Evolutionary conservation across 495 filamentous ascomycete genomes (phyloP), one percentile per base, ranked within the genome.

Genomic region (Chaetomidium leptoderma): DNA sequence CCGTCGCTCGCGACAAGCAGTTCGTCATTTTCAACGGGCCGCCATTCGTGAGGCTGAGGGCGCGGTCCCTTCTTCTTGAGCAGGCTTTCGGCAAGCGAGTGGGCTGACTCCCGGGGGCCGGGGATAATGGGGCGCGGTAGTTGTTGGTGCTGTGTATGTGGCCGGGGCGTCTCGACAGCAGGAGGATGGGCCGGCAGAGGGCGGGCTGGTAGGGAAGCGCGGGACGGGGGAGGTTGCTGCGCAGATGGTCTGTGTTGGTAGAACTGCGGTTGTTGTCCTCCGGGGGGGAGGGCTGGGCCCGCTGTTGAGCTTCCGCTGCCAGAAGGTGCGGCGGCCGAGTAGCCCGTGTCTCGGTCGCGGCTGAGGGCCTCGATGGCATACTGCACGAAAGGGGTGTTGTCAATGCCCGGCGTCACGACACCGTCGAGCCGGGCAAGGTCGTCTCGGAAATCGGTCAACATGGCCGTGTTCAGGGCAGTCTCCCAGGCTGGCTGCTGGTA

Each of bases 281-380:
- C 48, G 3, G 56, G 60, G 23, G 37, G 37, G 21, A 58, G 32
- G 30, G 16, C 42, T 33, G 10, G 39, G 36, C 47, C 27, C 24
- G 30, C 24, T 2, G 56, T 45, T 9, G 47, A 58, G 46, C 36
- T 60, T 16, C 71, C 66, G 49, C 67, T 70, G 39, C 60, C 61
- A 1, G 72, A 72, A 0, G 66, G 62, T 29, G 42, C 61, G 51
- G 62, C 48, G n/a, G 42, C 58, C 13, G 68, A 70, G 57, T 64
- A 70, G 16, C 60, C 66, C 23, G 59, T 66, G 29, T 71, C 66
- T 17, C 63, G 68, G 55, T 62, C 62, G 10, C 67, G 62, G 10
- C 73, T 76, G 24, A 79, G 63, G 33, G 75, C 76, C 47, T 79
- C 74, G 51, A 79, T 63, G 46, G 77, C 77, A 51, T 76, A 74